Conservation (phyloP, 345 rosid genomes). For the Hypericum androsaemum region DNA sequence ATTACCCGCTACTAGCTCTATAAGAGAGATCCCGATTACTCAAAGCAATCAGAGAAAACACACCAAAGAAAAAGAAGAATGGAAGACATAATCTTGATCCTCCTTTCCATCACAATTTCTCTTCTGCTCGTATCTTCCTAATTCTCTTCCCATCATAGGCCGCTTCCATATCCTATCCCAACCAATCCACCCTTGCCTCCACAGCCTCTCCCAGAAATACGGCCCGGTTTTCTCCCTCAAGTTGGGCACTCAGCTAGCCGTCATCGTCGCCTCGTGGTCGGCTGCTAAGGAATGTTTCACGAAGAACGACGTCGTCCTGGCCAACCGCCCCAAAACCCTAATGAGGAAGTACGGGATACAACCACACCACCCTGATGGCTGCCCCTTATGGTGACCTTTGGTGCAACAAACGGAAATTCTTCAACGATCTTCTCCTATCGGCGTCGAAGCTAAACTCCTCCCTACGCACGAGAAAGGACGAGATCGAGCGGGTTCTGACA, state of each 20-base stretch:
- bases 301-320: conserved; percentile 10
- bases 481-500: not conserved
- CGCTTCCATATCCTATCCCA: conserved; percentile 5
- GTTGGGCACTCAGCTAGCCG: not conserved
- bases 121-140: no score
- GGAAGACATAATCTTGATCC: no score
- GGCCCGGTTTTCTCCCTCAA: not conserved
- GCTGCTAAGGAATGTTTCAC: conserved; percentile 1
- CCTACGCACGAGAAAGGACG: not conserved
- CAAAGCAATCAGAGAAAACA: no score
- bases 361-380: not conserved
- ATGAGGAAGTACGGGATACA: not conserved
- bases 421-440: not conserved
- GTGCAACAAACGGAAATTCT: conserved; percentile 9
- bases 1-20: no score
- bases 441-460: not conserved
- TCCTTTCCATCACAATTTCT: no score
- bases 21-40: no score
- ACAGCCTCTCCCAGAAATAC: not conserved
- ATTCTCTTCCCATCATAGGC: conserved; percentile 2
- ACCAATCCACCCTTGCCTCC: not conserved
- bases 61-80: no score
- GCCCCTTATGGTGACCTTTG: conserved; percentile 7
- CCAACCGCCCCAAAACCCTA: conserved; percentile 2
- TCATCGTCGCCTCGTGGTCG: not conserved